Base-by-base conservation (phyloP, 495 filamentous ascomycete genomes). In the Trichocladium antarcticum region DNA sequence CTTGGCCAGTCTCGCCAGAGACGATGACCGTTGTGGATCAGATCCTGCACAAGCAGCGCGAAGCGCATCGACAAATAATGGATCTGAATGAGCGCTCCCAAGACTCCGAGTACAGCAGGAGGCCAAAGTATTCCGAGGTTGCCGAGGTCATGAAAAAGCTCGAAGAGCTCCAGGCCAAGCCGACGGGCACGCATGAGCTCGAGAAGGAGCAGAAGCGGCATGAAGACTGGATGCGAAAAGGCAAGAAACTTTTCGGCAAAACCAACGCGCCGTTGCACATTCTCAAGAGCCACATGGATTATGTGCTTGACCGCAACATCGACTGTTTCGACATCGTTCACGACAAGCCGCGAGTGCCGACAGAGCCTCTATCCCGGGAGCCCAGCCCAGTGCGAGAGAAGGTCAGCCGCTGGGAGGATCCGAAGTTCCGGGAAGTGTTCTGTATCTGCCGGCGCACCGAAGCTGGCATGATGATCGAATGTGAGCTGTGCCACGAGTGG, bases 381-480 rank as follows among this genome's bases (percentile, higher is more conserved):
- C 82, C 85, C 14, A 88, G 79, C 32, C 88, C 89, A 0, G 82
- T 83, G 12, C 67, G 76, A 11, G 75, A 81, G 12, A 74, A 54
- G 36, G 38, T 54, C 6, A 64, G 64, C 37, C 62, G 66, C 24
- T 76, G 71, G 68, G 73, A 76, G 29, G 72, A 76, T 16, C 67
- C 71, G 6, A 58, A 65, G 42, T 70, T 73, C 42, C 58, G 85
- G 35, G 89, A 96, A 64, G 89, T 96, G 3, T 99, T 97, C 66
- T 99, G 92, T 67, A 94, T 99, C 57, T 99, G 92, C 66, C 81
- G 92, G 47, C 82, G 82, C 50, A 80, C 83, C 15, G 92, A 99
- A 64, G 87, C 90, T 31, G 92, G 92, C 19, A 90, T 96, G 84
- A 99, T 99, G 92, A 95, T 99, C 55, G 92, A 99, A 62, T 99